phyloP scores from a whole-genome alignment of 768 basidiomycete species.

The Rhizopogon vesiculosus region DNA sequence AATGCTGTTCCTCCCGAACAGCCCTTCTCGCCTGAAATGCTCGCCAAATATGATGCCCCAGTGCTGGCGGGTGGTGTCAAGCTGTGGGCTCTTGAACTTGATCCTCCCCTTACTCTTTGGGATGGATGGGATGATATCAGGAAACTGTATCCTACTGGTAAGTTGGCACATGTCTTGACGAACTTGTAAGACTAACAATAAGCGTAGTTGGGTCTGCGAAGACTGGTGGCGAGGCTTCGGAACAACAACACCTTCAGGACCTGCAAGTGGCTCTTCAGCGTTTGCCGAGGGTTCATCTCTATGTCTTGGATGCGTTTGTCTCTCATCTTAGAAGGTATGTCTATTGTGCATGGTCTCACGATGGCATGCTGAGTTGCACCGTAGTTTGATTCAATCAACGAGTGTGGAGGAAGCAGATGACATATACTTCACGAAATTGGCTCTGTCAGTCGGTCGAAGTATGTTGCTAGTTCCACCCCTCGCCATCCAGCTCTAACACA shows the following conservation, averaged over 20 bases:
- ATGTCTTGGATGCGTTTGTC: constrained; percentile 74
- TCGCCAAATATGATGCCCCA: constrained; percentile 77
- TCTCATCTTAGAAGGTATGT: constrained; percentile 71
- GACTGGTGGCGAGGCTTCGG: constrained; percentile 45
- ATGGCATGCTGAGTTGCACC: constrained; percentile 5
- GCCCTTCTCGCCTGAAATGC: constrained; percentile 47
- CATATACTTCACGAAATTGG: constrained; percentile 82
- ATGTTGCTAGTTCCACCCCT: constrained; percentile 24
- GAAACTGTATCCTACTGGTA: constrained; percentile 73
- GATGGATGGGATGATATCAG: constrained; percentile 92
- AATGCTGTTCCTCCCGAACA: constrained; percentile 60
- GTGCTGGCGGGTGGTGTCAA: constrained; percentile 83
- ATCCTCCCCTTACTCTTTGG: constrained; percentile 80
- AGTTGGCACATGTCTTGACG: constrained; percentile 6
- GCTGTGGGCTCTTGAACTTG: constrained; percentile 88
- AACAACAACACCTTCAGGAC: constrained; percentile 60
- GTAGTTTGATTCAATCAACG: constrained; percentile 67
- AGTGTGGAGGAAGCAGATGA: constrained; percentile 68
- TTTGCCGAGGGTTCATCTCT: constrained; percentile 74
- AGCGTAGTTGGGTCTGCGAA: constrained; percentile 50
- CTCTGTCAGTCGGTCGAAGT: constrained; percentile 85
- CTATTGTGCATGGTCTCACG: neutral
- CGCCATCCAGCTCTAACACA: neutral
- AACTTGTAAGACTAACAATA: neutral
- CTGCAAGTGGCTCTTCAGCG: constrained; percentile 59